phyloP scores from a whole-genome alignment of 176 grass and related monocot genomes.

The Dendrocalamus sinicus region DNA sequence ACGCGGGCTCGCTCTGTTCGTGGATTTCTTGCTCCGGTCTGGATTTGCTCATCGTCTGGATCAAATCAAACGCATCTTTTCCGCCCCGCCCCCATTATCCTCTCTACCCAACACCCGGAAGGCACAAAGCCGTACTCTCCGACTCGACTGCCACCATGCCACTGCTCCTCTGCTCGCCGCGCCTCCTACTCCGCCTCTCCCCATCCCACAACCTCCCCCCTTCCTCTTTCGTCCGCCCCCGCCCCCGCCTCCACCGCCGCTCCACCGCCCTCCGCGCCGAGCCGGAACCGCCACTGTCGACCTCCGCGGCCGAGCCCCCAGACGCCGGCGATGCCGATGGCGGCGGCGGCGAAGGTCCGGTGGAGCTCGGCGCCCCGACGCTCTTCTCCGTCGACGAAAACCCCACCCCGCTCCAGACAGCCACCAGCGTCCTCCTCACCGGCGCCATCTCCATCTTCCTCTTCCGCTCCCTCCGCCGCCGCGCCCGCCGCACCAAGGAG shows the following conservation, averaged over 20 bases:
- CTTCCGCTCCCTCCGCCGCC: conserved; percentile 88
- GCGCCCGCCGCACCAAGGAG: conserved; percentile 85
- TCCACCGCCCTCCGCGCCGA: conserved; percentile 33
- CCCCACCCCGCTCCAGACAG: conserved; percentile 69
- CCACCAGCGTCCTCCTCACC: conserved; percentile 86
- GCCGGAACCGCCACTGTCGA: conserved; percentile 26
- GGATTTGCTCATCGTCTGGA: no score
- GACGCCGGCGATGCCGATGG: conserved; percentile 11
- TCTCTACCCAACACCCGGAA: background rate
- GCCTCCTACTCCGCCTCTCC: conserved; percentile 41
- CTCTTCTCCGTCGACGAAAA: conserved; percentile 74
- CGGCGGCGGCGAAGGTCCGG: conserved; percentile 51
- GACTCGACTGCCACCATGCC: conserved; percentile 36
- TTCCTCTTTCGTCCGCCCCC: background rate
- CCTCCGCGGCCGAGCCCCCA: conserved; percentile 18
- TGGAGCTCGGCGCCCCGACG: conserved; percentile 54
- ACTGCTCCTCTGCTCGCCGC: conserved; percentile 51
- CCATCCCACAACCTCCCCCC: conserved; percentile 9
- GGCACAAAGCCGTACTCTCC: background rate
- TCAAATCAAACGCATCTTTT: no score
- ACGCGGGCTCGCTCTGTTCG: no score
- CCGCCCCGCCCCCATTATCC: conserved; percentile 35
- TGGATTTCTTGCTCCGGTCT: no score
- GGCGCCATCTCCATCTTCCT: conserved; percentile 86
- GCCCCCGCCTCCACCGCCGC: conserved; percentile 7